Evolutionary conservation across 257 asterid species (phyloP), one percentile per base, ranked within the genome.

Genomic region (Nicotiana otophora): DNA sequence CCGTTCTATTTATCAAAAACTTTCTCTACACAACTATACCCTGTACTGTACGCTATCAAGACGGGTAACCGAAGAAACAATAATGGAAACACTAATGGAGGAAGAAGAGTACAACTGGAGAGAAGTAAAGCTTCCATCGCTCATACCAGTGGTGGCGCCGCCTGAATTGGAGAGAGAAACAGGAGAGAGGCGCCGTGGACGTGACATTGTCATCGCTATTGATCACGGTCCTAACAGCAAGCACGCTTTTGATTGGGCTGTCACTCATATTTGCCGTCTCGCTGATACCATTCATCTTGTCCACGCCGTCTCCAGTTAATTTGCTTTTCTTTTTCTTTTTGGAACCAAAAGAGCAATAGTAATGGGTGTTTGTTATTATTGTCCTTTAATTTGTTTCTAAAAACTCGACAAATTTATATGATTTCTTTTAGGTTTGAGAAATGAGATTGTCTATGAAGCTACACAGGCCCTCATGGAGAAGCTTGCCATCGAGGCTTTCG

Each of bases 221-320:
- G 99, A 96, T 90, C 98, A 96, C 57, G 98, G 98, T 7, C 97
- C 98, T 16, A 96, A 92, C 5, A 96, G 99, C 87, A 94, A 92
- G 84, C 97, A 89, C 93, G 99, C 98, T 72, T 96, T 96, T 83
- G 93, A 96, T 91, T 96, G 99, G 98, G 95, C 97, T 11, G 2
- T 94, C 10, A 87, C 93, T 17, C 98, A 96, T 84, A 89, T 96
- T 68, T 94, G 98, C 88, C 99, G 98, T 79, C 92, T 94, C 72
- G 94, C 97, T 61, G 98, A 94, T 76, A 96, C 98, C 34, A 14
- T 96, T 68, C 98, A 96, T 84, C 97, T 96, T 55, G 89, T 96
- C 66, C 96, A 89, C 82, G 98, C 87, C 85, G 90, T 94, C 46
- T 91, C 98, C 87, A 90, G 98, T 94, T n/a, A 88, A 42, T 77